phyloP scores from a whole-genome alignment of 306 rosid genomes.

The Begonia peltatifolia region DNA sequence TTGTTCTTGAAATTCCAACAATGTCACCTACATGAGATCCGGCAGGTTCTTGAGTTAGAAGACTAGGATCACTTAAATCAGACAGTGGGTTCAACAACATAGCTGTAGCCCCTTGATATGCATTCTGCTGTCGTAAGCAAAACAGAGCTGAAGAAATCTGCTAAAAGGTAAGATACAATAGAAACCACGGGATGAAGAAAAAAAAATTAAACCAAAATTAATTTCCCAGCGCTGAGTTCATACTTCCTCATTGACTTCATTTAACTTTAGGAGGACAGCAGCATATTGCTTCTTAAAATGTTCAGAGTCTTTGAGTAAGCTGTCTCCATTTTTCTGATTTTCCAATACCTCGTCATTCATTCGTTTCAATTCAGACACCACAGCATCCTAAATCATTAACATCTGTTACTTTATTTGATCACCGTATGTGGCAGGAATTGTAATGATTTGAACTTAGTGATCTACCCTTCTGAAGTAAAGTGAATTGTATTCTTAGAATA shows the following conservation, averaged over 20 bases:
- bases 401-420: too few species aligned
- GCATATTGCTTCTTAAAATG: constrained; percentile 75
- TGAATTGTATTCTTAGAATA: background rate
- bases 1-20: constrained; percentile 69
- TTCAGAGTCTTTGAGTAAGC: constrained; percentile 54
- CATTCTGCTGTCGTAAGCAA: constrained; percentile 77
- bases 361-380: constrained; percentile 65
- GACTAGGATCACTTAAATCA: constrained; percentile 39
- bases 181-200: constrained; percentile 8
- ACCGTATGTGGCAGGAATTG: too few species aligned
- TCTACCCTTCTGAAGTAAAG: too few species aligned
- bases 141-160: constrained; percentile 79
- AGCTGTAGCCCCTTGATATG: constrained; percentile 56
- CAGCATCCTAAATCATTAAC: constrained; percentile 40
- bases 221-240: too few species aligned
- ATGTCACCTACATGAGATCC: constrained; percentile 64
- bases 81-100: constrained; percentile 31
- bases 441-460: too few species aligned
- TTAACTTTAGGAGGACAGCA: constrained; percentile 57
- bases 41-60: constrained; percentile 35
- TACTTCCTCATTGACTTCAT: constrained; percentile 80
- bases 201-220: too few species aligned
- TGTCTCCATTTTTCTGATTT: constrained; percentile 49
- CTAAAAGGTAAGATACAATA: constrained; percentile 13
- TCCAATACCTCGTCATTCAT: constrained; percentile 67